Conservation (phyloP, 2,329 filamentous ascomycete species). For the Diaporthe capsici region DNA sequence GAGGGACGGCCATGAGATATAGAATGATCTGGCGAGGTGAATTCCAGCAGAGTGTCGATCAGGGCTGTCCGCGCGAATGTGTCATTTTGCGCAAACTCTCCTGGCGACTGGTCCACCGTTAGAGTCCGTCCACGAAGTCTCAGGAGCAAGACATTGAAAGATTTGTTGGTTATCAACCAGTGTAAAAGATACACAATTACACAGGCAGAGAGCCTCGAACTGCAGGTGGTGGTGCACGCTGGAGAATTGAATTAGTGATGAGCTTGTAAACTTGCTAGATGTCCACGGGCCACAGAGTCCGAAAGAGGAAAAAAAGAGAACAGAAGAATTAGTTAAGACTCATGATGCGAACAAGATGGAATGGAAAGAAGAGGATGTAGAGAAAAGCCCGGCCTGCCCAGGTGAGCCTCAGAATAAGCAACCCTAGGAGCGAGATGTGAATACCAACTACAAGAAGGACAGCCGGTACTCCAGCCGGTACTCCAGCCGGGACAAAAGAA, state of each 20-base stretch:
- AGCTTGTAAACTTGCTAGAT: background rate
- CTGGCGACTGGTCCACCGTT: background rate
- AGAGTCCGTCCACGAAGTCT: too few species aligned
- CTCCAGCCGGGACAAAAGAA: constrained; percentile 1
- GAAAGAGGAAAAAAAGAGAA: background rate
- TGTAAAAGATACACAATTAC: background rate
- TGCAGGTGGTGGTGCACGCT: background rate
- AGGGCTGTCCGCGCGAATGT: too few species aligned
- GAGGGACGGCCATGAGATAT: too few species aligned
- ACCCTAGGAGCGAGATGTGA: background rate
- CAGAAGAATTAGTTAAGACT: background rate
- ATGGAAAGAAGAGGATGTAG: background rate
- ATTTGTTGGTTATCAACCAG: background rate
- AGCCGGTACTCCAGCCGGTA: constrained; percentile 4
- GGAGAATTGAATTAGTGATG: constrained; percentile 18
- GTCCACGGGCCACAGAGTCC: background rate
- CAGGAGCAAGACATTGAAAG: background rate
- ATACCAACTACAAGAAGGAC: background rate
- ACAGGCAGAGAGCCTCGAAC: background rate
- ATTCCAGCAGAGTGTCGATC: background rate
- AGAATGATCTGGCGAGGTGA: background rate
- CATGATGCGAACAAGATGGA: background rate
- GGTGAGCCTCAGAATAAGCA: background rate
- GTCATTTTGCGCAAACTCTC: background rate
- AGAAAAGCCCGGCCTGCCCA: background rate